Conservation (phyloP, 805 yeast genomes). For the Maudiozyma turicensis region DNA sequence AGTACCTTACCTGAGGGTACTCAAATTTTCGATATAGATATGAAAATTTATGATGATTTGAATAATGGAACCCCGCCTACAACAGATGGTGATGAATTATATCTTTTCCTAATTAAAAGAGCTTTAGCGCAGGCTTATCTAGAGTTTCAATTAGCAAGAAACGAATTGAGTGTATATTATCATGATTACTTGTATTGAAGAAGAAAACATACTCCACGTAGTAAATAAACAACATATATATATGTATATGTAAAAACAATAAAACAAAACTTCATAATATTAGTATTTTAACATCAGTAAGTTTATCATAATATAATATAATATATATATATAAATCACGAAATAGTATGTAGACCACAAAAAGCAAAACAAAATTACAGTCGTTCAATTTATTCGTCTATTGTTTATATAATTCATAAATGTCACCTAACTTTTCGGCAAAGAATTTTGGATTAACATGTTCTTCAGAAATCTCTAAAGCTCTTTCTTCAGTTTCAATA, state of each 20-base stretch:
- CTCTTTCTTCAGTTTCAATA: conserved; percentile 66
- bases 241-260: too few species aligned
- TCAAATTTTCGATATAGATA: conserved; percentile 8
- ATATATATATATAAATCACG: too few species aligned
- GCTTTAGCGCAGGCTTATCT: conserved; percentile 40
- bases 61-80: conserved; percentile 21
- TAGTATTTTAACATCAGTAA: too few species aligned
- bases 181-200: conserved; percentile 17
- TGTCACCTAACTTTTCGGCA: conserved; percentile 66
- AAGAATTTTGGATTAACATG: conserved; percentile 51
- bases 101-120: conserved; percentile 35
- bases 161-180: conserved; percentile 39
- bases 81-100: conserved; percentile 28
- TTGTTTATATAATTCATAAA: conserved; percentile 40
- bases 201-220: too few species aligned
- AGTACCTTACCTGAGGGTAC: conserved; percentile 7
- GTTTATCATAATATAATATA: too few species aligned
- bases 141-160: conserved; percentile 37
- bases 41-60: conserved; percentile 6
- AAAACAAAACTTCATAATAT: too few species aligned
- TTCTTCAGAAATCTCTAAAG: conserved; percentile 30
- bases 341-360: neutral
- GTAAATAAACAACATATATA: too few species aligned
- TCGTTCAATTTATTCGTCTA: neutral
- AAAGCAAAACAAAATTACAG: neutral